Evolutionary conservation across 169 alveolate species (phyloP).

Genomic region (Plasmodium ovale): DNA sequence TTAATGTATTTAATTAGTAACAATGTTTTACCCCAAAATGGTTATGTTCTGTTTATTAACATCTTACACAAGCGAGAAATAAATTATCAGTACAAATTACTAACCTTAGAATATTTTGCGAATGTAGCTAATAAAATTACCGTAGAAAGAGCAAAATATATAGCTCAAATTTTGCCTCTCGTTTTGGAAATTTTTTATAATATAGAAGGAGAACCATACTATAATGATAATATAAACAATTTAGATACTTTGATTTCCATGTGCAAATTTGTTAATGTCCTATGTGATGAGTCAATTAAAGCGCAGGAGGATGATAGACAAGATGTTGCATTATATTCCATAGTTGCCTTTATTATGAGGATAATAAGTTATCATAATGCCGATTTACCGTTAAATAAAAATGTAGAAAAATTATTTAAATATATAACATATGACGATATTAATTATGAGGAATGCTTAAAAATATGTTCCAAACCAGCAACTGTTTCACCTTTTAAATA

Average conservation of each 20-base stretch:
- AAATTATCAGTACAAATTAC: slow-evolving; percentile 60
- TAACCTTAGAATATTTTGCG: slow-evolving; percentile 71
- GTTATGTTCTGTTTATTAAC: slow-evolving; percentile 48
- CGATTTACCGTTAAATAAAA: slow-evolving; percentile 49
- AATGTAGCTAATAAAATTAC: slow-evolving; percentile 61
- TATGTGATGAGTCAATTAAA: slow-evolving; percentile 73
- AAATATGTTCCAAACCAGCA: slow-evolving; percentile 1
- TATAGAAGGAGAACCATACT: slow-evolving; percentile 73
- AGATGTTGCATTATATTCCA: slow-evolving; percentile 76
- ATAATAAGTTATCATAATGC: slow-evolving; percentile 45
- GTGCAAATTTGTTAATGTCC: slow-evolving; percentile 62
- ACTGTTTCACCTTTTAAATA: background rate
- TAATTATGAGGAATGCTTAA: slow-evolving; percentile 42
- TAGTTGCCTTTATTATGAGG: slow-evolving; percentile 75
- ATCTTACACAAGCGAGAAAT: slow-evolving; percentile 53
- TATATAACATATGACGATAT: slow-evolving; percentile 40
- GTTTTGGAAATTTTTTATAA: slow-evolving; percentile 63
- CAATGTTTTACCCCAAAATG: slow-evolving; percentile 63
- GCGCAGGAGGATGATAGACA: slow-evolving; percentile 70
- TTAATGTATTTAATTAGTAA: slow-evolving; percentile 56
- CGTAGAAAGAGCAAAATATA: slow-evolving; percentile 67
- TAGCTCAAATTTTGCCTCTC: slow-evolving; percentile 68
- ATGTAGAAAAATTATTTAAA: slow-evolving; percentile 34
- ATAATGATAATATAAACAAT: slow-evolving; percentile 58
- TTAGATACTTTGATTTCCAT: slow-evolving; percentile 40